Evolutionary conservation across 2,329 filamentous ascomycete species (phyloP).

Genomic region (Sclerotiophoma versabilis): DNA sequence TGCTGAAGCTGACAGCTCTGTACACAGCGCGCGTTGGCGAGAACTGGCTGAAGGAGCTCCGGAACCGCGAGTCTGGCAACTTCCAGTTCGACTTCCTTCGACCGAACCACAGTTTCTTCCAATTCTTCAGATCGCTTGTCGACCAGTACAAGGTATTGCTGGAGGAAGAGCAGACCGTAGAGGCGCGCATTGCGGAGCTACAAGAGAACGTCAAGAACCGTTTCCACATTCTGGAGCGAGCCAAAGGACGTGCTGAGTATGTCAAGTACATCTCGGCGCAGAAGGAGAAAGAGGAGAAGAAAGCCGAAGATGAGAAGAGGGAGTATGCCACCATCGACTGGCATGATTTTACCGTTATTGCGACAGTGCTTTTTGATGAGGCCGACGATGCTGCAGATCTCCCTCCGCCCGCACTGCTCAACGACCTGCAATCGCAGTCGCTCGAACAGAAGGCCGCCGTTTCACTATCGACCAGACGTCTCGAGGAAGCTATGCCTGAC

Average conservation of each 20-base stretch:
- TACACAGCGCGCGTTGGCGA: slow-evolving; percentile 94
- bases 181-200: slow-evolving; percentile 75
- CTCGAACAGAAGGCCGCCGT: slow-evolving; percentile 94
- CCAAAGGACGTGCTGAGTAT: slow-evolving; percentile 87
- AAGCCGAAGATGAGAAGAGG: slow-evolving; percentile 79
- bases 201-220: slow-evolving; percentile 79
- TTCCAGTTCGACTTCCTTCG: slow-evolving; percentile 96
- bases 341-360: slow-evolving; percentile 96
- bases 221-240: slow-evolving; percentile 78
- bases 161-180: slow-evolving; percentile 73
- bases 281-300: slow-evolving; percentile 87
- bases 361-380: slow-evolving; percentile 91
- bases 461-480: slow-evolving; percentile 81
- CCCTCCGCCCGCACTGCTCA: slow-evolving; percentile 85
- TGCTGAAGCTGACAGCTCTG: slow-evolving; percentile 78
- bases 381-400: slow-evolving; percentile 85
- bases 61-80: slow-evolving; percentile 87
- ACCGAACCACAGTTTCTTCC: slow-evolving; percentile 93
- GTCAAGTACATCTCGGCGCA: slow-evolving; percentile 83
- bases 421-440: slow-evolving; percentile 91
- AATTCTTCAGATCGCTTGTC: slow-evolving; percentile 90
- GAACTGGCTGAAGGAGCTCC: slow-evolving; percentile 87
- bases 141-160: slow-evolving; percentile 91
- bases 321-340: slow-evolving; percentile 90
- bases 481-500: slow-evolving; percentile 93